Base-by-base conservation (phyloP, 2,329 filamentous ascomycete species). In the Tolypocladium endophyticum region DNA sequence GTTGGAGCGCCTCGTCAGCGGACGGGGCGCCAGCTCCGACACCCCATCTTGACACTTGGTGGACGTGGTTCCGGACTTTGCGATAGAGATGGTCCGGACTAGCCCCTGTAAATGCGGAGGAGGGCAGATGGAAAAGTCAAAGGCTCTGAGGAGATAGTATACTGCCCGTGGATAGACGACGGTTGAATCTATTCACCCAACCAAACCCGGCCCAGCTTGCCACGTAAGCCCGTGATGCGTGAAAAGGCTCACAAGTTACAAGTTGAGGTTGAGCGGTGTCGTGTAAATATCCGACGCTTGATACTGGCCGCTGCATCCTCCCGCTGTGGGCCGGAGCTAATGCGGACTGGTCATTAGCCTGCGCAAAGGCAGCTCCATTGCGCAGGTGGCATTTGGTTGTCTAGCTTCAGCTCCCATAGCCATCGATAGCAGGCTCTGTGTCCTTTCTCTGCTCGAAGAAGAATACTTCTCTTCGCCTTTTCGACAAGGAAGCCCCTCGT, bases 151-250 rank as follows among this genome's bases (percentile, higher is more conserved):
- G 28, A 53, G 8, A 35, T 35, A 20, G 7, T 11, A 38, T 25
- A n/a, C 56, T 50, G 56, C 45, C 41, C 25, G 45, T 65, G 60
- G 68, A 72, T 81, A 81, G 79, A 80, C 60, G 78, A 76, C 78
- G 68, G 66, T 79, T 78, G 79, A 81, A 81, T 79, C 77, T 79
- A 79, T 75, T 16, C 54, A 41, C 54, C 14, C 35, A 30, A 23
- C n/a, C 35, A 30, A 41, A 55, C 0, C 14, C 6, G 8, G 50
- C 12, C n/a, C 28, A 50, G 47, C 20, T n/a, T 30, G 20, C 28
- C 30, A n/a, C 35, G 14, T n/a, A 0, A 9, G 8, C 50, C 11
- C 28, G 20, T 53, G 20, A n/a, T 35, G 28, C 16, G 50, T 35
- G 50, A 35, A 30, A 30, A n/a, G 28, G 28, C 47, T 11, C 28